These are phyloP conservation scores for Pogostemon cablin DNA, from an alignment of 257 asterid species.

Conservation along the genomic window DNA sequence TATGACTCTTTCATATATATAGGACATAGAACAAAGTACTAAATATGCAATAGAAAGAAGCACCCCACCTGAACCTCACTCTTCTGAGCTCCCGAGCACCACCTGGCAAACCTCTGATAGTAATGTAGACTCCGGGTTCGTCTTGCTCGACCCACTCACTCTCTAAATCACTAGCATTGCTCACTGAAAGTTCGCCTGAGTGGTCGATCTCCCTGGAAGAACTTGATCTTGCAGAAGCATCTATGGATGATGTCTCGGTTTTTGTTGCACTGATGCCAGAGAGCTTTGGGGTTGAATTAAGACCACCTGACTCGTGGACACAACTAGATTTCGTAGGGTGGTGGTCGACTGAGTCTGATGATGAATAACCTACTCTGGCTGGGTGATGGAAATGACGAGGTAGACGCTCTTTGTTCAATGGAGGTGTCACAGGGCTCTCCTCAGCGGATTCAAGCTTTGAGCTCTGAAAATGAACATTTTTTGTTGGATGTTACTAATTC, in stretches of 20 bases:
- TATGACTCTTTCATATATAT: neutral
- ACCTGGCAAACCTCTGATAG: slow-evolving; percentile 74
- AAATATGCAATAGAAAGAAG: slow-evolving; percentile 16
- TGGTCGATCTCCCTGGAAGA: slow-evolving; percentile 76
- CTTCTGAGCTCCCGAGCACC: slow-evolving; percentile 94
- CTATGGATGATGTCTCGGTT: slow-evolving; percentile 71
- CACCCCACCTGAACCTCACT: slow-evolving; percentile 84
- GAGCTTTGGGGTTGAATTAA: slow-evolving; percentile 74
- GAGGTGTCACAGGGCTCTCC: slow-evolving; percentile 80
- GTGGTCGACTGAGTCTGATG: slow-evolving; percentile 58
- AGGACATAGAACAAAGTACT: neutral
- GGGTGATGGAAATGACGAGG: slow-evolving; percentile 54
- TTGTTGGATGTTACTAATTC: neutral
- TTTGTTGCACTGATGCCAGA: slow-evolving; percentile 75
- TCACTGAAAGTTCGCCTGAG: slow-evolving; percentile 86
- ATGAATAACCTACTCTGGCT: slow-evolving; percentile 48
- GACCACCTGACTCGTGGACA: slow-evolving; percentile 55
- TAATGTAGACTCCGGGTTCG: slow-evolving; percentile 95
- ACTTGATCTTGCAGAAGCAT: slow-evolving; percentile 79
- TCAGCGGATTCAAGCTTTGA: slow-evolving; percentile 62
- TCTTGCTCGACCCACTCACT: slow-evolving; percentile 98
- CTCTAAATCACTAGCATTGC: slow-evolving; percentile 93
- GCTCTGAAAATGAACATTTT: slow-evolving; percentile 46
- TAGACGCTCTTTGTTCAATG: slow-evolving; percentile 59
- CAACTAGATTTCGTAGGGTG: slow-evolving; percentile 41